These are phyloP conservation scores for Zygotorulaspora mrakii DNA, from an alignment of 1,139 yeast genomes.

Conservation along the genomic window DNA sequence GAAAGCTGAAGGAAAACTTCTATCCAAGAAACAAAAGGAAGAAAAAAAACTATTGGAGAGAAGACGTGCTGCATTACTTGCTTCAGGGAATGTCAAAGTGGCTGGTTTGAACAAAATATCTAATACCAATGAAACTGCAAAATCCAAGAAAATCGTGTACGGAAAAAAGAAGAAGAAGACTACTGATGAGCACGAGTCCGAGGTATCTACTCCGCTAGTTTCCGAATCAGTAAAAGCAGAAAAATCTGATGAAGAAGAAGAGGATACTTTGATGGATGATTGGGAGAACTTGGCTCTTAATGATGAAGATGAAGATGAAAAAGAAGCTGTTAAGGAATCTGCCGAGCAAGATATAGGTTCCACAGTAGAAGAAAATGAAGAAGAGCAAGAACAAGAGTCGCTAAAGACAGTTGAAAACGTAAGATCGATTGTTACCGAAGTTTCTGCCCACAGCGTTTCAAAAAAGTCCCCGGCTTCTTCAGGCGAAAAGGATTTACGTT, in stretches of 20 bases:
- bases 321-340: conserved; percentile 25
- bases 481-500: conserved; percentile 60
- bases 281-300: conserved; percentile 64
- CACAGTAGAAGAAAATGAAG: conserved; percentile 27
- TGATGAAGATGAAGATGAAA: conserved; percentile 42
- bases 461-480: conserved; percentile 21
- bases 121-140: conserved; percentile 38
- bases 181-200: conserved; percentile 32
- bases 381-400: conserved; percentile 1
- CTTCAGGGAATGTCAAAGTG: conserved; percentile 67
- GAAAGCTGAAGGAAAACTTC: conserved; percentile 87
- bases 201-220: conserved; percentile 19
- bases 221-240: conserved; percentile 27
- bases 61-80: conserved; percentile 82
- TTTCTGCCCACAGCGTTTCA: too few relatives aligned
- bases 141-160: conserved; percentile 72
- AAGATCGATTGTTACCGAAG: conserved; percentile 29
- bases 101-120: conserved; percentile 58
- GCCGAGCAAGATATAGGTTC: conserved; percentile 25
- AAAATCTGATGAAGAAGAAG: conserved; percentile 40
- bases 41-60: conserved; percentile 83
- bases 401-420: too few relatives aligned
- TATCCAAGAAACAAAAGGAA: conserved; percentile 93
- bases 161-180: conserved; percentile 63
- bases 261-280: conserved; percentile 56